A percentile compares a stretch with the other conserved stretches of the same genome.
Evolutionary conservation across 306 rosid genomes (phyloP).

Genomic region (Fragaria vesca): DNA sequence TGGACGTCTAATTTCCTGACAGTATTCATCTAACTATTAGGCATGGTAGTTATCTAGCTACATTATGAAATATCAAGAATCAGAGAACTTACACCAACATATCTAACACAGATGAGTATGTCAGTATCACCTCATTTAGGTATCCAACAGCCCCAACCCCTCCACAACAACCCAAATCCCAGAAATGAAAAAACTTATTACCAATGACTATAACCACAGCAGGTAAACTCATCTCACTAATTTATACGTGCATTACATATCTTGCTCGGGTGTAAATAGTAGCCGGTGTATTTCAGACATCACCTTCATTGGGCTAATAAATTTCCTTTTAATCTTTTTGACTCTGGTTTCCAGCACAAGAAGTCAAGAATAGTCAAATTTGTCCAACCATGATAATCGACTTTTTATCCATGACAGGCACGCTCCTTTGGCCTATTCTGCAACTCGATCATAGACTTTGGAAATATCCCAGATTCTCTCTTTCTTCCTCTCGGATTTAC

Average conservation of each 20-base stretch:
- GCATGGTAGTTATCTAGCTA: no score
- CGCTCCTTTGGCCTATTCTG: background rate
- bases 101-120: background rate
- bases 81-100: background rate
- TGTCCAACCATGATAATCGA: background rate
- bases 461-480: background rate
- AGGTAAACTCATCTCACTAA: constrained; percentile 2
- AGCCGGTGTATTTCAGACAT: no score
- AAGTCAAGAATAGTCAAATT: background rate
- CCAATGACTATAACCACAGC: background rate
- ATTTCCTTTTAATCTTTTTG: no score
- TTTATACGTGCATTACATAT: background rate
- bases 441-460: background rate
- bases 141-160: background rate
- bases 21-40: no score
- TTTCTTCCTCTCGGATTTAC: background rate
- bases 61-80: no score
- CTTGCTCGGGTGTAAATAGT: no score
- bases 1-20: no score
- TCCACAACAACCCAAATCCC: background rate
- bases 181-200: background rate
- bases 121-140: background rate
- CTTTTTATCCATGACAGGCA: background rate
- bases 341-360: background rate
- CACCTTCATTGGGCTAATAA: no score